Conservation (phyloP, 331 rosid genomes). For the Spiraea crenata region DNA sequence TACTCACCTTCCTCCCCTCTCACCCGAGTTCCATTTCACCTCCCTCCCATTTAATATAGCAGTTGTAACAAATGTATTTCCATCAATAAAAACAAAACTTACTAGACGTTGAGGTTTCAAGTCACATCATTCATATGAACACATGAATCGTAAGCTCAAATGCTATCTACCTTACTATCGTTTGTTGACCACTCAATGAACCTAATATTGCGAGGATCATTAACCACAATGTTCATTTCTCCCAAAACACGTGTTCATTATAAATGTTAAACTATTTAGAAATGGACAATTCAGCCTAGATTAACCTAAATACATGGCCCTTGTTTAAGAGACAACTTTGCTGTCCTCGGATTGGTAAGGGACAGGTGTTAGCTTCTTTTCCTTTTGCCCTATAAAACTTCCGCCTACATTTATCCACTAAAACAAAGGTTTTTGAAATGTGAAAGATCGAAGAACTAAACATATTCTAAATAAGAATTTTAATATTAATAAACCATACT, state of each 20-base stretch:
- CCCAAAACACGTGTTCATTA: neutral
- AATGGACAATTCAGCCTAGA: constrained; percentile 13
- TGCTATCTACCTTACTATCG: neutral
- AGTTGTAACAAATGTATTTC: too few relatives aligned
- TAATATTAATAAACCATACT: too few relatives aligned
- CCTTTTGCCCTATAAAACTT: neutral
- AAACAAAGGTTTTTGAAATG: too few relatives aligned
- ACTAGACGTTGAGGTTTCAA: too few relatives aligned
- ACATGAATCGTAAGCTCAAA: neutral
- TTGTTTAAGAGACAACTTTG: neutral
- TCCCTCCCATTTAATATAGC: too few relatives aligned
- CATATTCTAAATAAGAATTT: too few relatives aligned
- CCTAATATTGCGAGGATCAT: constrained; percentile 20
- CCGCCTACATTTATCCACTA: constrained; percentile 3
- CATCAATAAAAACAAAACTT: too few relatives aligned
- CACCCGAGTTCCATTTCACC: too few relatives aligned
- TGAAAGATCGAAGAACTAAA: too few relatives aligned
- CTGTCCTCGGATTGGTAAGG: constrained; percentile 3
- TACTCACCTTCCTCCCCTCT: too few relatives aligned
- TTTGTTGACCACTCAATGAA: neutral
- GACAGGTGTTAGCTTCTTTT: constrained; percentile 15
- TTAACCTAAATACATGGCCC: constrained; percentile 15
- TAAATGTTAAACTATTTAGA: neutral
- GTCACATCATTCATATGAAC: neutral
- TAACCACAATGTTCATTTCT: constrained; percentile 6